These are phyloP conservation scores for Yamadazyma sp. DNA, from an alignment of 805 yeast species.

Conservation along the genomic window DNA sequence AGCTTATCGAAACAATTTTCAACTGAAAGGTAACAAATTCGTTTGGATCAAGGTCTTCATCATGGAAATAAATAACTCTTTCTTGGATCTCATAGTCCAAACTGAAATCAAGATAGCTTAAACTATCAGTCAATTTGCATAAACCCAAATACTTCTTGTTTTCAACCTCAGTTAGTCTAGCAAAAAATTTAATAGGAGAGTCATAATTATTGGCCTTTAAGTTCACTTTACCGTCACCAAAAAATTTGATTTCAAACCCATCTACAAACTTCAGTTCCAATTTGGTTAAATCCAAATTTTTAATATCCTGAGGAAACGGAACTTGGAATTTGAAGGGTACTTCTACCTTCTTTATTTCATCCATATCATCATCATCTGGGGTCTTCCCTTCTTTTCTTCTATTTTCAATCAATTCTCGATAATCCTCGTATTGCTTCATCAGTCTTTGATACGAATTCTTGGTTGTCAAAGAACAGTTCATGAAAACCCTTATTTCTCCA, in stretches of 20 bases:
- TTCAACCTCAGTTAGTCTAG: conserved; percentile 1
- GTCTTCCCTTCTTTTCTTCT: conserved; percentile 15
- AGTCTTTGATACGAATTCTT: conserved; percentile 26
- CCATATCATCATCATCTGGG: conserved; percentile 21
- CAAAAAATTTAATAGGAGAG: conserved; percentile 5
- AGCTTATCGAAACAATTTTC: conserved; percentile 46
- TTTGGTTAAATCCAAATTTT: conserved; percentile 12
- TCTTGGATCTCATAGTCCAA: conserved; percentile 5
- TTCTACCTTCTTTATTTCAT: conserved; percentile 23
- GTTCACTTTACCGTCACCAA: conserved; percentile 1
- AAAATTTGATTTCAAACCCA: conserved; percentile 8
- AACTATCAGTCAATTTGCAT: conserved; percentile 7
- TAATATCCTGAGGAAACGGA: conserved; percentile 22
- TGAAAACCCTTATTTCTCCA: conserved; percentile 23
- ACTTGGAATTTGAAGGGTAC: conserved; percentile 35
- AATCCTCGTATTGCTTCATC: conserved; percentile 20
- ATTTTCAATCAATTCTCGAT: conserved; percentile 19
- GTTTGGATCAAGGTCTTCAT: conserved; percentile 43
- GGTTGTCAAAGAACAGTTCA: conserved; percentile 32
- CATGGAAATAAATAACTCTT: conserved; percentile 58
- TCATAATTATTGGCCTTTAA: conserved; percentile 7
- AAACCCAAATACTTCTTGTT: conserved; percentile 9
- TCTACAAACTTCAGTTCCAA: conserved; percentile 7
- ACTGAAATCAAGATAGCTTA: conserved; percentile 1
- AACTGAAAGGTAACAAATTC: conserved; percentile 54